A percentile compares a stretch with the other conserved stretches of the same genome.
These are phyloP conservation scores for Erythrobasidium hasegawianum DNA, from an alignment of 1,284 basidiomycete genomes.

Conservation along the genomic window DNA sequence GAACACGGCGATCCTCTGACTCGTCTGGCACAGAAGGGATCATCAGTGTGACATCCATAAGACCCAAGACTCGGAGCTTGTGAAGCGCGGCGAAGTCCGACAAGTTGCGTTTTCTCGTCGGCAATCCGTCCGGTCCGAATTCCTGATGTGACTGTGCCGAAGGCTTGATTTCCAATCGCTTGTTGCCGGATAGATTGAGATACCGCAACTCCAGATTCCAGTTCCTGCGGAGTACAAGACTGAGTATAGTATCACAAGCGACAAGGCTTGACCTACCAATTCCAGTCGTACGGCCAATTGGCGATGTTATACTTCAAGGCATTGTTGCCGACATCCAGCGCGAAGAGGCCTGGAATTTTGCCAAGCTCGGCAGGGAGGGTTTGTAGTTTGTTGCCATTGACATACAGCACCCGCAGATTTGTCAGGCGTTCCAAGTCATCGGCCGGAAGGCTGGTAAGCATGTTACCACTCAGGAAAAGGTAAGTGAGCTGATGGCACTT, in stretches of 20 bases:
- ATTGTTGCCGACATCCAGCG: slow-evolving; percentile 93
- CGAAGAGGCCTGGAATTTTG: slow-evolving; percentile 71
- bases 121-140: slow-evolving; percentile 47
- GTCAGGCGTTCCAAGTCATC: slow-evolving; percentile 74
- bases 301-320: slow-evolving; percentile 95
- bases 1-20: slow-evolving; percentile 81
- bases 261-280: slow-evolving; percentile 73
- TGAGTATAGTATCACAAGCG: too few species aligned
- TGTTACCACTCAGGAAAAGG: slow-evolving; percentile 90
- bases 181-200: slow-evolving; percentile 82
- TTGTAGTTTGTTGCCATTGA: slow-evolving; percentile 93
- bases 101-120: slow-evolving; percentile 54
- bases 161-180: slow-evolving; percentile 79
- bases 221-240: slow-evolving; percentile 75
- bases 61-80: slow-evolving; percentile 79
- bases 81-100: slow-evolving; percentile 82
- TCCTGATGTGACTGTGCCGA: slow-evolving; percentile 52
- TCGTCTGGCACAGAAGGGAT: slow-evolving; percentile 84
- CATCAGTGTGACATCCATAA: slow-evolving; percentile 96
- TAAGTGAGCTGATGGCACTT: slow-evolving; percentile 69
- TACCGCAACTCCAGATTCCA: slow-evolving; percentile 91
- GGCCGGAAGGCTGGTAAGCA: slow-evolving; percentile 80
- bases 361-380: slow-evolving; percentile 87
- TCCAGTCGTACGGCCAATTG: slow-evolving; percentile 99
- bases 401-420: slow-evolving; percentile 68